phyloP scores from a whole-genome alignment of 257 asterid genomes.

The Fraxinus pennsylvanica region DNA sequence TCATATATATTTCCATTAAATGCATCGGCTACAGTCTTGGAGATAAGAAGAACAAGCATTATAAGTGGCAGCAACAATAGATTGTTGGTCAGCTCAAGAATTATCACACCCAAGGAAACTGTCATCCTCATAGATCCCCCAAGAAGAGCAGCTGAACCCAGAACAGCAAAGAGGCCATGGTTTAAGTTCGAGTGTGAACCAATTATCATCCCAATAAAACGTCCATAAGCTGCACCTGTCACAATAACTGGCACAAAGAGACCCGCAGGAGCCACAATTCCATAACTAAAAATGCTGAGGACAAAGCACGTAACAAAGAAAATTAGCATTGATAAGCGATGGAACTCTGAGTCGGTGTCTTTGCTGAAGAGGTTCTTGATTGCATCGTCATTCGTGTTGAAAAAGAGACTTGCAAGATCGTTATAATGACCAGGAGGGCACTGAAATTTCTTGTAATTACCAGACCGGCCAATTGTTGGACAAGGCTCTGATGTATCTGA shows the following conservation, averaged over 20 bases:
- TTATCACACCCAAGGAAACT: constrained; percentile 89
- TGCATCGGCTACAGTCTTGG: constrained; percentile 83
- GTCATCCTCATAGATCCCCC: constrained; percentile 96
- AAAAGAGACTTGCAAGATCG: constrained; percentile 96
- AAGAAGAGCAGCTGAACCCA: constrained; percentile 90
- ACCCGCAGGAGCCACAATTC: constrained; percentile 87
- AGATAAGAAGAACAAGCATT: constrained; percentile 88
- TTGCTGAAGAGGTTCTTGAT: constrained; percentile 94
- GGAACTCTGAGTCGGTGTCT: constrained; percentile 76
- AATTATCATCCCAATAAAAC: constrained; percentile 70
- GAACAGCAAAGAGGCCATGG: constrained; percentile 91
- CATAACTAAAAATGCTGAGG: constrained; percentile 82
- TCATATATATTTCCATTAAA: constrained; percentile 79
- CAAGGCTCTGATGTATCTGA: constrained; percentile 77
- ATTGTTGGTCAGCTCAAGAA: constrained; percentile 79
- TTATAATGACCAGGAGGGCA: constrained; percentile 87
- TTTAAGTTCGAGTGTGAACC: constrained; percentile 66
- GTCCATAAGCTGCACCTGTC: constrained; percentile 93
- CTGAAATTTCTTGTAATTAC: constrained; percentile 91
- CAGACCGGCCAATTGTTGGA: constrained; percentile 95
- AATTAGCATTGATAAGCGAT: constrained; percentile 60
- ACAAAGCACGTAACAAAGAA: constrained; percentile 77
- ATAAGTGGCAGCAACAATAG: constrained; percentile 70
- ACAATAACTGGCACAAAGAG: constrained; percentile 87
- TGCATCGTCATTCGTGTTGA: constrained; percentile 92